A percentile compares a stretch with the other conserved stretches of the same genome.
phyloP scores from a whole-genome alignment of 1,284 basidiomycete species.

The Boletellus deceptivus region DNA sequence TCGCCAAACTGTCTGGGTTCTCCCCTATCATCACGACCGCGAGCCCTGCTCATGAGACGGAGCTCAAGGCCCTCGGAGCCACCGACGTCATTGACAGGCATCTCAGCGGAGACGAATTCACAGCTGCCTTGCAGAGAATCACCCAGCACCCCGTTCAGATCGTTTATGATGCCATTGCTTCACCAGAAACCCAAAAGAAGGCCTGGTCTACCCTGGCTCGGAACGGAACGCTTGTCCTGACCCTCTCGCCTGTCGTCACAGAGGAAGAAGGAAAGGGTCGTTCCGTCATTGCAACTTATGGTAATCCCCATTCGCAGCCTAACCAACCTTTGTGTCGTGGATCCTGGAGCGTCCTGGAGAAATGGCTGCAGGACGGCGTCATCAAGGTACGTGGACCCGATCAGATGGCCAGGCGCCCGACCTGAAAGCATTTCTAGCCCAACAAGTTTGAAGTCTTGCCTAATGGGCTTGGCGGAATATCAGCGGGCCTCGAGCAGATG shows the following conservation, averaged over 20 bases:
- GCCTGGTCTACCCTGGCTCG: conserved; percentile 28
- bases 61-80: conserved; percentile 52
- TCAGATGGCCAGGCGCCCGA: background rate
- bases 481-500: conserved; percentile 42
- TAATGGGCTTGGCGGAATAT: conserved; percentile 45
- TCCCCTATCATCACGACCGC: conserved; percentile 35
- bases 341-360: conserved; percentile 30
- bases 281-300: conserved; percentile 28
- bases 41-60: conserved; percentile 43
- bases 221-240: conserved; percentile 28
- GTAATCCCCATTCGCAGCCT: conserved; percentile 19
- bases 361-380: conserved; percentile 35
- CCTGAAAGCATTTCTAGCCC: conserved; percentile 25
- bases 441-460: conserved; percentile 44
- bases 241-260: conserved; percentile 21
- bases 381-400: conserved; percentile 33
- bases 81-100: conserved; percentile 50
- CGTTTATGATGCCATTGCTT: conserved; percentile 42
- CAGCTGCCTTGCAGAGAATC: conserved; percentile 29
- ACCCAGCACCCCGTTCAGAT: conserved; percentile 33
- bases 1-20: conserved; percentile 42
- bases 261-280: conserved; percentile 25
- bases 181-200: conserved; percentile 29
- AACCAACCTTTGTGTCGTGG: conserved; percentile 26
- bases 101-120: conserved; percentile 27